phyloP scores from a whole-genome alignment of 1,139 yeast species.

The Saccharomyces hybrid region DNA sequence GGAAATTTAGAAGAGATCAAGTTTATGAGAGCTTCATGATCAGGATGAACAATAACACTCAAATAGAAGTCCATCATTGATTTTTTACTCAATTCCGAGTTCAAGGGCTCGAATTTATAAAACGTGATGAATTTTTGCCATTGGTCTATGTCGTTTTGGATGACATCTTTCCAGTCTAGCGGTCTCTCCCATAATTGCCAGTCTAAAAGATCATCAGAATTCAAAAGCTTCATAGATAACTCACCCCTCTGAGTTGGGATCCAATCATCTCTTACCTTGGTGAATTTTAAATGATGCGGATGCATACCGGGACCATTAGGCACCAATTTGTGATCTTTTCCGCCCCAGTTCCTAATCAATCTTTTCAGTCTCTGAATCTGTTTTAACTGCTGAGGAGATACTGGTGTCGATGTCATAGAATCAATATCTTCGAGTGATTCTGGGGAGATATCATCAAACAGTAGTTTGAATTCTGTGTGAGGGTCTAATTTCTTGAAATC shows the following conservation, averaged over 20 bases:
- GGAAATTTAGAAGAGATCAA: conserved; percentile 51
- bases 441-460: conserved; percentile 67
- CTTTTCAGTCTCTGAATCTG: conserved; percentile 57
- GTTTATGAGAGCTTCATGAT: conserved; percentile 58
- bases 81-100: conserved; percentile 32
- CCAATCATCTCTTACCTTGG: conserved; percentile 77
- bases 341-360: conserved; percentile 75
- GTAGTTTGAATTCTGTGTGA: conserved; percentile 63
- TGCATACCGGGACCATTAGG: conserved; percentile 56
- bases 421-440: conserved; percentile 74
- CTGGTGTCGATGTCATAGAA: conserved; percentile 43
- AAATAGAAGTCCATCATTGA: conserved; percentile 59
- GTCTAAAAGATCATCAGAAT: conserved; percentile 36
- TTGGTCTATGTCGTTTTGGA: conserved; percentile 39
- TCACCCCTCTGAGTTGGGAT: conserved; percentile 64
- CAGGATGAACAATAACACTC: conserved; percentile 61
- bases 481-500: conserved; percentile 61
- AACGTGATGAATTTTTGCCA: conserved; percentile 43
- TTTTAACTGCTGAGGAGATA: conserved; percentile 57
- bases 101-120: conserved; percentile 43
- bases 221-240: conserved; percentile 52
- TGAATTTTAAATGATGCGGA: conserved; percentile 51
- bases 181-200: conserved; percentile 35
- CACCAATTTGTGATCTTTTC: conserved; percentile 61
- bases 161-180: conserved; percentile 43